These are phyloP conservation scores for Aspergillus pseudotamarii DNA, from an alignment of 2,329 filamentous ascomycete species.

Conservation along the genomic window DNA sequence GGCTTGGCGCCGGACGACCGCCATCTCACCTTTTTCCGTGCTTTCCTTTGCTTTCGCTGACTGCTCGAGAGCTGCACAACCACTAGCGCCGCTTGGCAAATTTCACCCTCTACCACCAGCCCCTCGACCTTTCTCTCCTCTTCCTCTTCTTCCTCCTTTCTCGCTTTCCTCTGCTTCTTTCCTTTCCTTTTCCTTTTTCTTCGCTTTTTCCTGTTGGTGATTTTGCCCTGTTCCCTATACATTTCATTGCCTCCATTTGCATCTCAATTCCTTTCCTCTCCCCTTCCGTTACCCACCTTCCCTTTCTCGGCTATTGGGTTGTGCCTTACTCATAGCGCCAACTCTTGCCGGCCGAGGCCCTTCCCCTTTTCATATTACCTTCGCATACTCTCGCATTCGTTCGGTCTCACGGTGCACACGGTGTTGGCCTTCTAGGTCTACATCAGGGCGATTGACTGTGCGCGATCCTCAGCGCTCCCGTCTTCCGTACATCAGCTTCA, in stretches of 20 bases:
- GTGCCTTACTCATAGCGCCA: conserved; percentile 1
- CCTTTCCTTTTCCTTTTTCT: conserved; percentile 14
- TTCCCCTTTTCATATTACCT: background rate
- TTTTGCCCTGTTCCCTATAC: conserved; percentile 11
- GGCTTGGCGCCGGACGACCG: conserved; percentile 29
- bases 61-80: conserved; percentile 37
- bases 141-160: conserved; percentile 16
- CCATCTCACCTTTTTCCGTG: conserved; percentile 29
- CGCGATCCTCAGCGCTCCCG: conserved; percentile 5
- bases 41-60: conserved; percentile 27
- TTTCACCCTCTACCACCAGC: conserved; percentile 34
- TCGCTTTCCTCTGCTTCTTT: conserved; percentile 15
- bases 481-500: background rate
- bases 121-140: conserved; percentile 31
- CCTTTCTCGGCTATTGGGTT: conserved; percentile 10
- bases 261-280: conserved; percentile 13
- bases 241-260: conserved; percentile 7
- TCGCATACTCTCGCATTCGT: background rate
- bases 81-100: conserved; percentile 39
- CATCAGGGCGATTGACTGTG: conserved; percentile 6
- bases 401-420: background rate
- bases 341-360: background rate
- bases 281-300: conserved; percentile 9
- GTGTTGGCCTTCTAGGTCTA: background rate
- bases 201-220: conserved; percentile 12